Percentiles rank a stretch among this genome's conserved stretches.
Evolutionary conservation across 805 yeast genomes (phyloP).

Genomic region (Starmerella bombicola): DNA sequence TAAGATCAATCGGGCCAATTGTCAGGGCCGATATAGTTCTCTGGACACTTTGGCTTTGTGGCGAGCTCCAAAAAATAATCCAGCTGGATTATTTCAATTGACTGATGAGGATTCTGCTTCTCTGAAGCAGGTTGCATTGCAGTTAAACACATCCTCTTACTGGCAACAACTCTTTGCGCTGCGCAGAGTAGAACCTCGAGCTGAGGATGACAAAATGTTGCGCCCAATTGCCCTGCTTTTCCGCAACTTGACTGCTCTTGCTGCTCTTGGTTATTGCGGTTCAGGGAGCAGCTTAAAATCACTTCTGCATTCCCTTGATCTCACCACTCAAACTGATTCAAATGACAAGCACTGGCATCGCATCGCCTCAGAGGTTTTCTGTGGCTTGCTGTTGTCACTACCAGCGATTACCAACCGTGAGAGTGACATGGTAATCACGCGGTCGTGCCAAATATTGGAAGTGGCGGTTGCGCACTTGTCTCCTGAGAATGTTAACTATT

Average conservation of each 20-base stretch:
- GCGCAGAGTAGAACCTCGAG: conserved; percentile 46
- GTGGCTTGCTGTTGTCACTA: conserved; percentile 13
- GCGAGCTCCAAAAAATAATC: neutral
- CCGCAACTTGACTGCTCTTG: conserved; percentile 34
- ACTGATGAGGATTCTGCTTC: conserved; percentile 16
- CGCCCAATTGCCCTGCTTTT: conserved; percentile 51
- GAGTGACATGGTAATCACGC: neutral
- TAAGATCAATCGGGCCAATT: neutral
- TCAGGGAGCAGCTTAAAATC: conserved; percentile 5
- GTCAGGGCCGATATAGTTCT: neutral
- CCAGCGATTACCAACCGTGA: conserved; percentile 1
- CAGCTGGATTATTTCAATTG: neutral
- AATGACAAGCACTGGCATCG: conserved; percentile 70
- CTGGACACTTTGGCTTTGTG: neutral
- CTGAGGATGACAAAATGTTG: conserved; percentile 50
- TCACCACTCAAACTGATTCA: neutral
- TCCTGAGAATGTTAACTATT: conserved; percentile 59
- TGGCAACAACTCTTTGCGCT: conserved; percentile 29
- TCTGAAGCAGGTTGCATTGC: neutral
- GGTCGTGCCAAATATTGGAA: conserved; percentile 12
- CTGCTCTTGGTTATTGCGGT: conserved; percentile 23
- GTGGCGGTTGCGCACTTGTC: conserved; percentile 49
- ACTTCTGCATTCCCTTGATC: neutral
- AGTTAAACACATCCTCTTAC: neutral
- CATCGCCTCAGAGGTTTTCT: conserved; percentile 48